These are phyloP conservation scores for Mycena maculata DNA, from an alignment of 768 basidiomycete species.

Conservation along the genomic window DNA sequence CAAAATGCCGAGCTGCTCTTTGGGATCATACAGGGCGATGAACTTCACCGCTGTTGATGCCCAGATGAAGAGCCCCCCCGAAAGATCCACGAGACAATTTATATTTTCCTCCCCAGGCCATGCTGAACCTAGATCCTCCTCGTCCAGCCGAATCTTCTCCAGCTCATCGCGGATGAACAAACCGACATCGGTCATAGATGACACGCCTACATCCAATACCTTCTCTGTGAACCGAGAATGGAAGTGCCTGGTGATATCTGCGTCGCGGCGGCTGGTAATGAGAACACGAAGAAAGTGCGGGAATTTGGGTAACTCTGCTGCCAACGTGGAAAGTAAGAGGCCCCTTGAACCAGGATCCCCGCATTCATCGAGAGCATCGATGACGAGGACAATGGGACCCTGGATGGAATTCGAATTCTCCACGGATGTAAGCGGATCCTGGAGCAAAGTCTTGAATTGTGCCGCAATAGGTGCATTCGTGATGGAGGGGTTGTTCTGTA, in stretches of 20 bases:
- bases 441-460: too few species aligned
- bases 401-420: too few species aligned
- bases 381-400: not conserved
- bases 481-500: too few species aligned
- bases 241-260: not conserved
- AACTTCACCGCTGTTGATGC: not conserved
- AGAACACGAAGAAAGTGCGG: not conserved
- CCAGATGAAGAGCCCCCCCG: not conserved
- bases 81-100: not conserved
- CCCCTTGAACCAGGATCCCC: not conserved
- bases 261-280: not conserved
- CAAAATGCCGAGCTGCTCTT: not conserved
- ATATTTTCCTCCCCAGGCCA: not conserved
- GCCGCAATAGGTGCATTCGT: too few species aligned
- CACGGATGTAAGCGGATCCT: too few species aligned
- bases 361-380: slow-evolving; percentile 6
- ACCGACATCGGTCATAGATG: not conserved
- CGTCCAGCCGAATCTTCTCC: not conserved
- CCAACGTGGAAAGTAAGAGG: not conserved
- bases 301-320: not conserved
- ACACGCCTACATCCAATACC: not conserved
- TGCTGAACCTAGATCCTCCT: not conserved
- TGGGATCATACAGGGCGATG: not conserved
- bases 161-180: not conserved
- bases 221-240: not conserved